phyloP scores from a whole-genome alignment of 805 yeast species.

The Yamadazyma nakazawae region DNA sequence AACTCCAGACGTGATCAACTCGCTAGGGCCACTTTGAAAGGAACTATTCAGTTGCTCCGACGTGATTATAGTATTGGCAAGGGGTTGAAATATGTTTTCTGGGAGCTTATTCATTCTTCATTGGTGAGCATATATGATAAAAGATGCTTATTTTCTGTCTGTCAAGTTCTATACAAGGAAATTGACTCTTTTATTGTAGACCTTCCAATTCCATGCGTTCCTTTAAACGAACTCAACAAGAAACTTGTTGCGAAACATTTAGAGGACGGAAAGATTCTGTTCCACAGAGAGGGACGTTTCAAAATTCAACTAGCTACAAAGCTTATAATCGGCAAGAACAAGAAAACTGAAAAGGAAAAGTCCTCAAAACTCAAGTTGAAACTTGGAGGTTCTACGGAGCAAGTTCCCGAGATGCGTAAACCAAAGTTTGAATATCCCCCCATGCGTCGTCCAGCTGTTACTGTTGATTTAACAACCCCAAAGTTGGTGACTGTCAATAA shows the following conservation, averaged over 20 bases:
- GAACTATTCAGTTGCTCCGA: conserved; percentile 63
- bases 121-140: conserved; percentile 56
- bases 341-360: conserved; percentile 8
- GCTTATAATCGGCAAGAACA: conserved; percentile 11
- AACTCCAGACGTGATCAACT: conserved; percentile 58
- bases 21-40: conserved; percentile 61
- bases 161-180: conserved; percentile 64
- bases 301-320: conserved; percentile 46
- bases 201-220: conserved; percentile 62
- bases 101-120: conserved; percentile 68
- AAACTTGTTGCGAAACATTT: conserved; percentile 57
- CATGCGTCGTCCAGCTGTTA: conserved; percentile 1
- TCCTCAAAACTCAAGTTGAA: conserved; percentile 2
- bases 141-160: conserved; percentile 59
- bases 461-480: background rate
- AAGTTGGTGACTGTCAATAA: conserved; percentile 2
- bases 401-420: background rate
- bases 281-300: conserved; percentile 59
- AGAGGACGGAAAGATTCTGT: conserved; percentile 52
- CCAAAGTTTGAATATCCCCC: conserved; percentile 3
- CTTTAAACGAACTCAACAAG: conserved; percentile 41
- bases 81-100: conserved; percentile 57
- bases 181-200: conserved; percentile 58
- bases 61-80: conserved; percentile 54
- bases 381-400: background rate